phyloP scores from a whole-genome alignment of 2,329 filamentous ascomycete genomes.

The Trichoderma sp. region DNA sequence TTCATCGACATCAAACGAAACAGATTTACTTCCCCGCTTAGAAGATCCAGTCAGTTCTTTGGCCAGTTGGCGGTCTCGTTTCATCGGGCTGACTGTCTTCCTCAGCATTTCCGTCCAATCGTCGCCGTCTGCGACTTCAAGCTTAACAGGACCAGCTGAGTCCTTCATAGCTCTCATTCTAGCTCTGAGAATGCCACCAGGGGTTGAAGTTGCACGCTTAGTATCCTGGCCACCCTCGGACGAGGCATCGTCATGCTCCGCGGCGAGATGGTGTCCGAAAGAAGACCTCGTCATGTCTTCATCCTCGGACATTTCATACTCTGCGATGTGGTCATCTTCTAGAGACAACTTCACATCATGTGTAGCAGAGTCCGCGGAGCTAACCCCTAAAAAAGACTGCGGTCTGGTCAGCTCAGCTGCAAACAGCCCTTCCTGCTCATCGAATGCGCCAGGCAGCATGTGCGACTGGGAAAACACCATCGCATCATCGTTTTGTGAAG shows the following conservation, averaged over 20 bases:
- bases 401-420: conserved; percentile 59
- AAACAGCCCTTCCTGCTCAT: conserved; percentile 59
- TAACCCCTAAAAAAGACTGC: conserved; percentile 90
- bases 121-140: conserved; percentile 69
- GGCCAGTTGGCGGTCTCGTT: conserved; percentile 81
- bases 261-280: conserved; percentile 72
- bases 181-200: conserved; percentile 65
- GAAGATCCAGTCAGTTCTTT: conserved; percentile 62
- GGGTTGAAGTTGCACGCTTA: conserved; percentile 53
- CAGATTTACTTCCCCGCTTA: conserved; percentile 36
- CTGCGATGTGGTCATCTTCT: conserved; percentile 71
- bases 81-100: conserved; percentile 90
- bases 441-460: conserved; percentile 79
- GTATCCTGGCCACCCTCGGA: conserved; percentile 55
- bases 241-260: conserved; percentile 68
- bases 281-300: conserved; percentile 80
- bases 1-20: conserved; percentile 43
- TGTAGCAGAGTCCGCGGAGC: conserved; percentile 81
- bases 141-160: conserved; percentile 59
- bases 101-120: conserved; percentile 95
- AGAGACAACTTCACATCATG: conserved; percentile 62
- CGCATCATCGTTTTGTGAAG: conserved; percentile 53
- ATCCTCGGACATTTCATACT: conserved; percentile 74
- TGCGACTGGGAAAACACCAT: conserved; percentile 58
- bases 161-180: conserved; percentile 66